Evolutionary conservation across 2,329 filamentous ascomycete species (phyloP).

Genomic region (Phialemonium atrogriseum): DNA sequence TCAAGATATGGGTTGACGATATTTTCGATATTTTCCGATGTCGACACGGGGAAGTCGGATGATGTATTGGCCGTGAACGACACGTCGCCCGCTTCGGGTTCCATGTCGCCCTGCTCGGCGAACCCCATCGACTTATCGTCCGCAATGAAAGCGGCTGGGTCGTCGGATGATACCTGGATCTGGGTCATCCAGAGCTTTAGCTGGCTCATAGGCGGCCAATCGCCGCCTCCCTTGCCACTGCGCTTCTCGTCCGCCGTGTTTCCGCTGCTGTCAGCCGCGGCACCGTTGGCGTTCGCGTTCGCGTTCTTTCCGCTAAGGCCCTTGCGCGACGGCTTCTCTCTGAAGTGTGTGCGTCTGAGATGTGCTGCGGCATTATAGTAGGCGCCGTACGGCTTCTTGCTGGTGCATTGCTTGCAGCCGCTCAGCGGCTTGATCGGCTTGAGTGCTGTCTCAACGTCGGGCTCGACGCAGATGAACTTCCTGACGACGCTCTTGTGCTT

Average conservation of each 20-base stretch:
- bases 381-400: slow-evolving; percentile 72
- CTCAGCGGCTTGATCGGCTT: slow-evolving; percentile 56
- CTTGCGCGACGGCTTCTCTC: slow-evolving; percentile 45
- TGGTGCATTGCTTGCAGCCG: slow-evolving; percentile 76
- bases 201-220: slow-evolving; percentile 47
- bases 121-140: slow-evolving; percentile 23
- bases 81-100: slow-evolving; percentile 15
- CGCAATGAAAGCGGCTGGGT: slow-evolving; percentile 25
- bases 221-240: slow-evolving; percentile 44
- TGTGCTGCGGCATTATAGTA: slow-evolving; percentile 96
- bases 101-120: slow-evolving; percentile 13
- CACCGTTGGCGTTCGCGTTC: slow-evolving; percentile 6
- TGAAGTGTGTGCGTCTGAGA: slow-evolving; percentile 81
- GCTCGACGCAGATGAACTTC: slow-evolving; percentile 52
- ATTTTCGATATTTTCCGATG: slow-evolving; percentile 1
- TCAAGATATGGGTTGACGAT: no score
- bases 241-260: slow-evolving; percentile 37
- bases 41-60: slow-evolving; percentile 1
- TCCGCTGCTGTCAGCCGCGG: slow-evolving; percentile 2
- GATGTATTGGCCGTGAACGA: slow-evolving; percentile 7
- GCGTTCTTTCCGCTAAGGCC: slow-evolving; percentile 21
- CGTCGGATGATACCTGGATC: slow-evolving; percentile 33
- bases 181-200: slow-evolving; percentile 54
- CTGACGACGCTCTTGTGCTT: slow-evolving; percentile 53
- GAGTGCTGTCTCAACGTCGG: slow-evolving; percentile 32